Evolutionary conservation across 306 rosid species (phyloP), one percentile per base, ranked within the genome.

Genomic region (Begonia loranthoides): DNA sequence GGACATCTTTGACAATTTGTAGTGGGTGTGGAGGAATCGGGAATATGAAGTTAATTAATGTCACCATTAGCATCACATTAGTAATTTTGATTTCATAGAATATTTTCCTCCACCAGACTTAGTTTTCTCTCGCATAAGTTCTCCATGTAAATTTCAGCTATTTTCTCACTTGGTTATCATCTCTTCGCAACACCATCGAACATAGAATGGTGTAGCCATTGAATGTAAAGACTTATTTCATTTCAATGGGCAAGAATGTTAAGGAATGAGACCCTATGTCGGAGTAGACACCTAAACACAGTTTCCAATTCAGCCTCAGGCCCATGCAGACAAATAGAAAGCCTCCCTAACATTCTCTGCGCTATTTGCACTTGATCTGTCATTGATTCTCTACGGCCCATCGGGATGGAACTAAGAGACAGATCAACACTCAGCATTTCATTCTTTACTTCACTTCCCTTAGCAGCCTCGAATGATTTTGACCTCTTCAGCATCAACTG

Each of bases 191-290:
- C 6, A 28, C 6, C 5, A 28, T 3, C 36, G 5, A 28, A 28
- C 6, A 28, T 28, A 8, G 36, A 28, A 7, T 28, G 36, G 36
- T 28, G 36, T 7, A 28, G 36, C 36, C 36, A 28, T 19, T 19
- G 22, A 19, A 19, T 19, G 22, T 19, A 19, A 19, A 19, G 36
- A 0, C 36, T 28, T 28, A 28, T 28, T 19, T 19, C 22, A 4
- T 28, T 21, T 67, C 63, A 81, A 51, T 80, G 73, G 28, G 77
- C 58, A 4, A 77, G 65, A 68, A 89, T 71, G 59, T 85, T 85
- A 17, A 90, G 67, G 39, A 79, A 77, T 9, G 69, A 76, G 62
- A 90, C 97, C 74, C 94, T 85, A 39, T 85, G 71, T 62, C 79
- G 75, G 2, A 82, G 77, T 49, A 82, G 51, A 67, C 87, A 68